Evolutionary conservation across 2,329 filamentous ascomycete species (phyloP).

Genomic region (Thielaviopsis ethacetica): DNA sequence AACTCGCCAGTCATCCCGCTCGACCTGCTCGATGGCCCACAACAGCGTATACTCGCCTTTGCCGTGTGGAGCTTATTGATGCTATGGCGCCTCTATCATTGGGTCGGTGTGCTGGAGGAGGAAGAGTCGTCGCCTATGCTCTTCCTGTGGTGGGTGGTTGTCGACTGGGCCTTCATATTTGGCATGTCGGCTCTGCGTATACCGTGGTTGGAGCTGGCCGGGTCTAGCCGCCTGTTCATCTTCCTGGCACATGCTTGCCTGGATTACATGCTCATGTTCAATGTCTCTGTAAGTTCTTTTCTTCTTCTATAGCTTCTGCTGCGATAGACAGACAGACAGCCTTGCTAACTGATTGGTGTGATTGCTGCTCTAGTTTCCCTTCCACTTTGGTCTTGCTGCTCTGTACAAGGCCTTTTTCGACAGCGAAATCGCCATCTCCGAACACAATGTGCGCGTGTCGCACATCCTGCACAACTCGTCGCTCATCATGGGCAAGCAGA

Average conservation of each 20-base stretch:
- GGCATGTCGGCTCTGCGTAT: slow-evolving; percentile 75
- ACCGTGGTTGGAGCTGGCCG: slow-evolving; percentile 90
- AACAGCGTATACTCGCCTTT: slow-evolving; percentile 74
- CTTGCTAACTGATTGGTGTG: neutral
- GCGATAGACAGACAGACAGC: too few relatives aligned
- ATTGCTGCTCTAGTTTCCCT: slow-evolving; percentile 42
- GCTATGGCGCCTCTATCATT: slow-evolving; percentile 80
- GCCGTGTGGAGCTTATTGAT: slow-evolving; percentile 62
- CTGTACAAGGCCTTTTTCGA: slow-evolving; percentile 75
- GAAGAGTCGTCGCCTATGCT: slow-evolving; percentile 77
- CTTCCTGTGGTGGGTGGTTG: slow-evolving; percentile 82
- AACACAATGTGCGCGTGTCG: slow-evolving; percentile 75
- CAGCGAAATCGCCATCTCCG: slow-evolving; percentile 83
- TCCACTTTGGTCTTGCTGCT: slow-evolving; percentile 55
- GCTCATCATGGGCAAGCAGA: slow-evolving; percentile 87
- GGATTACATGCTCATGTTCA: slow-evolving; percentile 85
- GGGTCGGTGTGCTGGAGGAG: slow-evolving; percentile 59
- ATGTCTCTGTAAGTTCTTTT: slow-evolving; percentile 49
- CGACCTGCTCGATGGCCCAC: slow-evolving; percentile 70
- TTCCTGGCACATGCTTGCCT: slow-evolving; percentile 56
- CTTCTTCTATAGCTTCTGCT: neutral
- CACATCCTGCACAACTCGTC: slow-evolving; percentile 83
- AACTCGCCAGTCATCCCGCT: slow-evolving; percentile 59
- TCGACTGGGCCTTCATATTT: slow-evolving; percentile 79
- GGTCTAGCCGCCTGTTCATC: slow-evolving; percentile 51